Conservation (phyloP, 805 yeast species). For the Clavispora asparagi region DNA sequence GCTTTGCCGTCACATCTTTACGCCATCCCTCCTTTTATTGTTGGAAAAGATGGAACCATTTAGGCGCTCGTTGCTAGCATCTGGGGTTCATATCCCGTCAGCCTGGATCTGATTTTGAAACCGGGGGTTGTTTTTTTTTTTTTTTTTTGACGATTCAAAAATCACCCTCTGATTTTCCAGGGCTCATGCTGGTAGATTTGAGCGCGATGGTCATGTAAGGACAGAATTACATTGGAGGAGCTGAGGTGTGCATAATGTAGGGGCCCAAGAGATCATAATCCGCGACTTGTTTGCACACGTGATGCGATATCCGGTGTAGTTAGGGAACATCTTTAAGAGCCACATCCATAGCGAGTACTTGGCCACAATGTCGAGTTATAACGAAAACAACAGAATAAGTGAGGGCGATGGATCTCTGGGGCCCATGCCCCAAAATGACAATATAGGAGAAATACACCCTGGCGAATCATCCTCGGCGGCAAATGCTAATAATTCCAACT, state of each 20-base stretch:
- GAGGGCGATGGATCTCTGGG: neutral
- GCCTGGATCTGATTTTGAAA: too few species aligned
- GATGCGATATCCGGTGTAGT: neutral
- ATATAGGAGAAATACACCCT: neutral
- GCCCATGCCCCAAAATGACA: neutral
- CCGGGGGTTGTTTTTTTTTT: too few species aligned
- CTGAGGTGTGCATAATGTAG: neutral
- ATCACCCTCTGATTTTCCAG: too few species aligned
- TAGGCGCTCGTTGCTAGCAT: too few species aligned
- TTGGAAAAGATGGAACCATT: too few species aligned
- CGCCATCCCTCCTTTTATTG: too few species aligned
- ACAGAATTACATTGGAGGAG: neutral
- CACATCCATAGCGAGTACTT: neutral
- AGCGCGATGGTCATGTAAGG: too few species aligned
- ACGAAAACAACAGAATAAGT: neutral
- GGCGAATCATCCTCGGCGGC: neutral
- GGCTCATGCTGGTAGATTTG: too few species aligned
- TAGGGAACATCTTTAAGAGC: neutral
- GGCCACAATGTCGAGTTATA: neutral
- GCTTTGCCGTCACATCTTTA: too few species aligned
- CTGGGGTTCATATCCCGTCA: too few species aligned
- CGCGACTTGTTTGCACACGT: neutral
- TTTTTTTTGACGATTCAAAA: too few species aligned
- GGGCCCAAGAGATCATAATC: neutral
- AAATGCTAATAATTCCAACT: neutral